A percentile compares a stretch with the other conserved stretches of the same genome.
Evolutionary conservation across 306 rosid species (phyloP).

Genomic region (Trifolium subterraneum): DNA sequence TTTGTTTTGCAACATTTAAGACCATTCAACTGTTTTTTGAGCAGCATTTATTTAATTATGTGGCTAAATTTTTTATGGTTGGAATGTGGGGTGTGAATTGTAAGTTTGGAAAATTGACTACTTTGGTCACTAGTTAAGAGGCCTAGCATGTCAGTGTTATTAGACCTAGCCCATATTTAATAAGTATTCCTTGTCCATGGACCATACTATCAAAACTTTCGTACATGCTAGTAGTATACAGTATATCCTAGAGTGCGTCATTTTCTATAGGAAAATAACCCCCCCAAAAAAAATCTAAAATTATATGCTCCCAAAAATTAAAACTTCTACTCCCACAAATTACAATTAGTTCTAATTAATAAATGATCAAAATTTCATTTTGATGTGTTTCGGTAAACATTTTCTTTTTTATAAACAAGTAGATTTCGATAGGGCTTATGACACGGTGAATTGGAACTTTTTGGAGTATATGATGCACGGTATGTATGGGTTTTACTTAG

Average conservation of each 20-base stretch:
- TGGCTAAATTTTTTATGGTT: not conserved
- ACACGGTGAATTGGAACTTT: too few relatives aligned
- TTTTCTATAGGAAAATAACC: not conserved
- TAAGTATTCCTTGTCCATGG: constrained; percentile 20
- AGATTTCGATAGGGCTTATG: too few relatives aligned
- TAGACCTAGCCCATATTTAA: constrained; percentile 30
- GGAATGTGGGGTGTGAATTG: constrained; percentile 10
- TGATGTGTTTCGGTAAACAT: too few relatives aligned
- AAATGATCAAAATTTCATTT: too few relatives aligned
- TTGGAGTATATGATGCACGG: too few relatives aligned
- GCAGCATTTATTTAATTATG: constrained; percentile 19
- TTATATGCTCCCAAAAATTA: not conserved
- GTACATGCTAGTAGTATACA: constrained; percentile 8
- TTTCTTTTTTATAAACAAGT: too few relatives aligned
- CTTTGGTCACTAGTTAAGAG: constrained; percentile 14
- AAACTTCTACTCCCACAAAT: too few relatives aligned
- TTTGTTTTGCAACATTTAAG: not conserved
- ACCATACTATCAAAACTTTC: constrained; percentile 8
- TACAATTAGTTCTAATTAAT: too few relatives aligned
- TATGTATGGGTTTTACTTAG: too few relatives aligned
- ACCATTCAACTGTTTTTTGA: not conserved
- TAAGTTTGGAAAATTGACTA: constrained; percentile 23
- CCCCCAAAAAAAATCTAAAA: too few relatives aligned
- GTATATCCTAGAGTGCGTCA: not conserved
- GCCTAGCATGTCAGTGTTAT: constrained; percentile 30